These are phyloP conservation scores for Xerocomus potaroensis DNA, from an alignment of 768 basidiomycete genomes.

Conservation along the genomic window DNA sequence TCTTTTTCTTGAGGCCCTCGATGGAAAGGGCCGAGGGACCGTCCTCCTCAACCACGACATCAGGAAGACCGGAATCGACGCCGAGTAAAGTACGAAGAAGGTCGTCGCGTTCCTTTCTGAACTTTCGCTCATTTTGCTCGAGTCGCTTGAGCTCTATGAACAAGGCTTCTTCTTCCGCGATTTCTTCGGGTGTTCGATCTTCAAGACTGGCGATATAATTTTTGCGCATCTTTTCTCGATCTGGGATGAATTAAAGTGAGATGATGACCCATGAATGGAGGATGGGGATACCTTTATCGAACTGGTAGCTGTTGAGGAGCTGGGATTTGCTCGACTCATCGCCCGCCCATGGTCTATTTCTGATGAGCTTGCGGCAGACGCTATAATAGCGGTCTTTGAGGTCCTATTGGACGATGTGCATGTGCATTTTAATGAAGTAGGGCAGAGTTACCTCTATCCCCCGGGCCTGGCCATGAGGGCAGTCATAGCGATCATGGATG, in stretches of 20 bases:
- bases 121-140: conserved; percentile 86
- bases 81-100: conserved; percentile 80
- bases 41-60: conserved; percentile 63
- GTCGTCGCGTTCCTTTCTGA: conserved; percentile 85
- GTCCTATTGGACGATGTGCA: conserved; percentile 42
- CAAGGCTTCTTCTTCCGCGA: conserved; percentile 92
- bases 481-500: conserved; percentile 87
- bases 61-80: conserved; percentile 81
- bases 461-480: conserved; percentile 46
- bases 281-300: conserved; percentile 70
- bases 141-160: conserved; percentile 93
- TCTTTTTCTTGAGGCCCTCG: conserved; percentile 56
- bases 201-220: conserved; percentile 85
- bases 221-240: conserved; percentile 84
- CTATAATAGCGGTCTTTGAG: conserved; percentile 93
- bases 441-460: conserved; percentile 59
- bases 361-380: conserved; percentile 82
- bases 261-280: no score
- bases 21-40: conserved; percentile 41
- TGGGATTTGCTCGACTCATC: conserved; percentile 70
- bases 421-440: not conserved
- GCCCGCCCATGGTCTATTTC: conserved; percentile 79
- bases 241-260: conserved; percentile 36
- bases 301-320: conserved; percentile 67
- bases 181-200: conserved; percentile 81